phyloP scores from a whole-genome alignment of 2,329 filamentous ascomycete species.

The Colletotrichum cereale region DNA sequence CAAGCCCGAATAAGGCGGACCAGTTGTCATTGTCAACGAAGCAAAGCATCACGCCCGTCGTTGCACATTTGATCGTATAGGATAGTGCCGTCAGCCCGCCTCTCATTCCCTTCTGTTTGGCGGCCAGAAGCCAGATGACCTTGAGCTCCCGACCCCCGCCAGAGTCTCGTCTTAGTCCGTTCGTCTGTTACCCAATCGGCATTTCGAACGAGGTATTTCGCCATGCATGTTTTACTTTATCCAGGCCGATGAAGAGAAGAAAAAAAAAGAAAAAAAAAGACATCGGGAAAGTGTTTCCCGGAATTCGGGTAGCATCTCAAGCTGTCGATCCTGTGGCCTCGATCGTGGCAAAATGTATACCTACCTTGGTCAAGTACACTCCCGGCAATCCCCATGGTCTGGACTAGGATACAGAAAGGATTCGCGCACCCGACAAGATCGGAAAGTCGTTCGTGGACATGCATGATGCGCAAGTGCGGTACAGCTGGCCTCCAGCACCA shows the following conservation, averaged over 20 bases:
- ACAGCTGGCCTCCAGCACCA: not conserved
- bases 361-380: no score
- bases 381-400: not conserved
- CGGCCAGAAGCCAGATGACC: not conserved
- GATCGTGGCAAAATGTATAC: not conserved
- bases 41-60: slow-evolving; percentile 1
- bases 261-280: no score
- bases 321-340: not conserved
- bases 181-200: not conserved
- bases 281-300: slow-evolving; percentile 7
- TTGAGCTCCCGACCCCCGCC: not conserved
- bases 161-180: not conserved
- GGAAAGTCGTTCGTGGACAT: not conserved
- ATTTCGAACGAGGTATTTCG: not conserved
- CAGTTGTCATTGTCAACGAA: not conserved
- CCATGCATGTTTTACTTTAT: slow-evolving; percentile 6
- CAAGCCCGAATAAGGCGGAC: not conserved
- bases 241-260: not conserved
- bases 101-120: not conserved
- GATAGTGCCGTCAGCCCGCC: not conserved
- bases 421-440: not conserved
- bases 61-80: not conserved
- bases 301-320: not conserved
- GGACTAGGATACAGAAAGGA: not conserved
- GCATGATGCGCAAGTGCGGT: not conserved